Evolutionary conservation across 2,329 filamentous ascomycete genomes (phyloP), one percentile per base, ranked within the genome.

Genomic region (Bipolaris zeicola): DNA sequence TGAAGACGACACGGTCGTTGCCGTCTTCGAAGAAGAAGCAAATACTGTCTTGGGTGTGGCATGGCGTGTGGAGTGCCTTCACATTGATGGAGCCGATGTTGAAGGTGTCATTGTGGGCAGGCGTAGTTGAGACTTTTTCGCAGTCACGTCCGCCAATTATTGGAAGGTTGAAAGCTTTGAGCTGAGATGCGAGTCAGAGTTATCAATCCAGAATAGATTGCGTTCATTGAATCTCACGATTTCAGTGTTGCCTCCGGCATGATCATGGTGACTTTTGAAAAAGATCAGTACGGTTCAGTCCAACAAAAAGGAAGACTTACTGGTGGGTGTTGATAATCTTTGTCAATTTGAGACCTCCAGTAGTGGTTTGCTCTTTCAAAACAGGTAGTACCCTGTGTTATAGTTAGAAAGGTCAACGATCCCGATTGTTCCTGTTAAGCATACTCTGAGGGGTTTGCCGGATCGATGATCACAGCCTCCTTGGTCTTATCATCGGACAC

Each of bases 11-110:
- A 68, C 85, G 88, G 46, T 90, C 82, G 45, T 86, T 81, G 18
- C 87, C 88, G 70, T 99, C 94, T 77, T 96, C 86, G 81, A 95
- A 87, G 66, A 88, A 91, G 81, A 88, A 99, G 82, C 95, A 99
- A 74, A 99, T 96, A 76, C 93, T 97, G 79, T 99, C 95, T 79
- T 97, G 93, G 1, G 95, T 99, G 76, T 99, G 95, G 77, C 95
- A 99, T 1, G 95, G 95, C 11, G 95, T 99, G 78, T 98, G 90
- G n/a, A 98, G 81, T 22, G 91, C 90, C 73, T 86, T 94, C 55
- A 97, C 89, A 13, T 85, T 83, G 75, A 99, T 95, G 65, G 84
- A 81, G 53, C 95, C 95, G 60, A 99, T 86, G 61, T 86, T 89
- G 81, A 97, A 96, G 3, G 82, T 86, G 63, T 91, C 86, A 37